Base-by-base conservation (phyloP, 2,329 filamentous ascomycete species). In the Byssochlamys sp. region DNA sequence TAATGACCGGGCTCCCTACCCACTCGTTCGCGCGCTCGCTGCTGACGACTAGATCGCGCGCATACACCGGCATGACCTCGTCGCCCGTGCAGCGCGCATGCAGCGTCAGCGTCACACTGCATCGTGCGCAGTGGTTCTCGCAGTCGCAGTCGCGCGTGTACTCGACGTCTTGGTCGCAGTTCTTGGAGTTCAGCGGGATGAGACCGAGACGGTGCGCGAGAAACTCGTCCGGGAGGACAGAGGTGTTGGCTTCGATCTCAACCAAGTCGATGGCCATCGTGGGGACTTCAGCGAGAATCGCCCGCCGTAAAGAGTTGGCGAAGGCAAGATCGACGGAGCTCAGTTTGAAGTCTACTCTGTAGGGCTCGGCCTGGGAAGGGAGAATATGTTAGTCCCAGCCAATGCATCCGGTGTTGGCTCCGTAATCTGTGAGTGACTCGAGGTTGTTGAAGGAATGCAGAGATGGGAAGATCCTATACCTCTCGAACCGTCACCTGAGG, bases 141-240 rank as follows among this genome's bases (percentile, higher is more conserved):
- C 94, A 99, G 70, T 95, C 90, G 79, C 94, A 99, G 75, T 97
- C 92, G 69, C 92, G 88, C 53, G 89, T 88, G 77, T 96, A 96
- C 62, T 88, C 81, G 61, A 97, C 82, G 54, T 85, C 81, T 66
- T 87, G 82, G 63, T 91, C 89, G 66, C 92, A 86, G 69, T 89
- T 88, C 68, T 89, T 89, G 58, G 90, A 89, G 71, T 88, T 86
- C 53, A 99, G 84, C 0, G 94, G 94, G 58, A 97, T 85, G 52
- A 97, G 84, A 31, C 94, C 92, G 12, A 99, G 82, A 52, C 92
- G 88, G 75, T 97, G 92, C 53, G 90, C 88, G 64, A 99, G 86
- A 74, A 97, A 96, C 75, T 99, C 92, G 75, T 99, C 92, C 60
- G 92, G 89, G 12, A 97, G 84, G 3, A 96, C 91, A n/a, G 91